These are phyloP conservation scores for Talaromyces rugulosus DNA, from an alignment of 2,329 filamentous ascomycete species.

Conservation along the genomic window DNA sequence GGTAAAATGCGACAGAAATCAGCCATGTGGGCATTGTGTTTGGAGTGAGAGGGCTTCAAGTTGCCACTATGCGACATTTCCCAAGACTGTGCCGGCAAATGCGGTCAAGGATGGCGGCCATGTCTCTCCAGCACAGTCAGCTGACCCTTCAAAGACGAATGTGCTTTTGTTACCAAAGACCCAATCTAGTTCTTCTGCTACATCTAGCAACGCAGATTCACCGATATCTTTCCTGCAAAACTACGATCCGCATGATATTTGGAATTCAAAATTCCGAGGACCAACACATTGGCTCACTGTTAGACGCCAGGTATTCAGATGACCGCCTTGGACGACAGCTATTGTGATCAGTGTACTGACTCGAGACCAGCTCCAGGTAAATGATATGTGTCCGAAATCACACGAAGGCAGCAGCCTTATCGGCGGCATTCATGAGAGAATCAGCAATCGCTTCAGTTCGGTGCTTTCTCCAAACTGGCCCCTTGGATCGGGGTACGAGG, in stretches of 20 bases:
- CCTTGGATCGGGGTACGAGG: slow-evolving; percentile 10
- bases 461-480: slow-evolving; percentile 12
- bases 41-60: slow-evolving; percentile 14
- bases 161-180: slow-evolving; percentile 5
- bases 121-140: not conserved
- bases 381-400: not conserved
- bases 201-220: slow-evolving; percentile 1
- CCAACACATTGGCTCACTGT: slow-evolving; percentile 12
- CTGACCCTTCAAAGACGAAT: not conserved
- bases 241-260: slow-evolving; percentile 2
- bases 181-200: not conserved
- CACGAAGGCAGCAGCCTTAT: not conserved
- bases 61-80: slow-evolving; percentile 10
- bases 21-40: slow-evolving; percentile 12
- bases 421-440: slow-evolving; percentile 2
- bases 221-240: not conserved
- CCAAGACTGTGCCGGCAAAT: slow-evolving; percentile 2
- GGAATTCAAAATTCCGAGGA: slow-evolving; percentile 11
- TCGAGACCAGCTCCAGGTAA: slow-evolving; percentile 3
- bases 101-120: slow-evolving; percentile 1
- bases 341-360: not conserved
- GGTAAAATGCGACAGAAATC: slow-evolving; percentile 13
- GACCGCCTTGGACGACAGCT: not conserved
- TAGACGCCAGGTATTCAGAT: slow-evolving; percentile 6
- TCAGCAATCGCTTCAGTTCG: slow-evolving; percentile 4